Evolutionary conservation across 164 flowering plant genomes (phyloP).

Genomic region (Cinnamomum micranthum): DNA sequence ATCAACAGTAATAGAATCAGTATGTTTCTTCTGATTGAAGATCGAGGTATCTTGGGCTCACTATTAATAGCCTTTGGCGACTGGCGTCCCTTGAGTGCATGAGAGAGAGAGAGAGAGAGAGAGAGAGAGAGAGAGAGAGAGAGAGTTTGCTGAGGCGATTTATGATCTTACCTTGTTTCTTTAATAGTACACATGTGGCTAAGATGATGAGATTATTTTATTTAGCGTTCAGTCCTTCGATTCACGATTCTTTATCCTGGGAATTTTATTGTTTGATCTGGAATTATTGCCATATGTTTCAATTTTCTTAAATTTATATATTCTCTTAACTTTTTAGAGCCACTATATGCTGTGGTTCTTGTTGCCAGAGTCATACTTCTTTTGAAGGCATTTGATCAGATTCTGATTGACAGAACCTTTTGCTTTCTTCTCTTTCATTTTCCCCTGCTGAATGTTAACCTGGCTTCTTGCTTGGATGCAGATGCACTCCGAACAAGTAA

Average conservation of each 20-base stretch:
- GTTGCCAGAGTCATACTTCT: background rate
- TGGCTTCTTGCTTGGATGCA: conserved; percentile 18
- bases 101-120: no score
- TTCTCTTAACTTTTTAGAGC: background rate
- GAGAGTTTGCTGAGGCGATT: no score
- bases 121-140: no score
- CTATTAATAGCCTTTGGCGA: no score
- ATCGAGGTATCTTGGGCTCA: no score
- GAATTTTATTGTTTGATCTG: background rate
- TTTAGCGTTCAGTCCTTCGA: no score
- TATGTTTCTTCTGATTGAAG: no score
- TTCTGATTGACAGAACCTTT: background rate
- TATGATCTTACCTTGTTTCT: background rate
- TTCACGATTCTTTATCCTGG: background rate
- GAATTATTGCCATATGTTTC: background rate
- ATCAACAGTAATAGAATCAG: no score
- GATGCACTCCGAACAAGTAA: conserved; percentile 77
- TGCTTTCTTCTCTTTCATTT: background rate
- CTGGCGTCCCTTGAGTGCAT: no score
- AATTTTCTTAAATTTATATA: background rate
- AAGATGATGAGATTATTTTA: no score
- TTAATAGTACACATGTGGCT: no score
- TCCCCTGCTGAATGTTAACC: background rate
- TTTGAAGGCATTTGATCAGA: background rate
- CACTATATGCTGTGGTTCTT: background rate